Evolutionary conservation across 2,329 filamentous ascomycete genomes (phyloP).

Genomic region (Pseudogymnoascus sp.): DNA sequence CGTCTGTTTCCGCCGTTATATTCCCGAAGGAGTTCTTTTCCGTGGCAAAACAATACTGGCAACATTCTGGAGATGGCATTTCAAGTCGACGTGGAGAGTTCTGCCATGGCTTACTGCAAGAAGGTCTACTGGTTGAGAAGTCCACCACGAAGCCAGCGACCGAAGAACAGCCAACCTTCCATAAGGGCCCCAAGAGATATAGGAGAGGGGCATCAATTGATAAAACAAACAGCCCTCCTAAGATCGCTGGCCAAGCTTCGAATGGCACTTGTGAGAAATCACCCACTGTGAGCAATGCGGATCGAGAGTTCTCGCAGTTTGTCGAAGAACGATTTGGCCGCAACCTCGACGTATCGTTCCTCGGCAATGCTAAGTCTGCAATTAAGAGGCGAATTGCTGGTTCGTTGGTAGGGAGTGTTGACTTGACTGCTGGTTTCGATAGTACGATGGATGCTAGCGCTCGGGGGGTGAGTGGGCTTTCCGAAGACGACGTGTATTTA

Average conservation of each 20-base stretch:
- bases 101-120: slow-evolving; percentile 65
- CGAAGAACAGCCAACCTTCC: slow-evolving; percentile 21
- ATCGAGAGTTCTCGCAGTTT: slow-evolving; percentile 65
- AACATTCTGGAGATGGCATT: slow-evolving; percentile 86
- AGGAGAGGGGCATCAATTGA: slow-evolving; percentile 54
- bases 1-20: slow-evolving; percentile 61
- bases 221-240: slow-evolving; percentile 21
- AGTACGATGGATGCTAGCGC: slow-evolving; percentile 41
- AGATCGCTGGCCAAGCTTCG: slow-evolving; percentile 17
- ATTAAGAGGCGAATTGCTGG: slow-evolving; percentile 84
- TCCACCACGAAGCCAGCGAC: slow-evolving; percentile 21
- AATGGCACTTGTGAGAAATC: slow-evolving; percentile 1
- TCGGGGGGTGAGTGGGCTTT: slow-evolving; percentile 55
- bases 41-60: slow-evolving; percentile 91
- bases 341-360: slow-evolving; percentile 74
- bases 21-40: slow-evolving; percentile 59
- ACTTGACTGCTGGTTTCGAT: slow-evolving; percentile 50
- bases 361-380: slow-evolving; percentile 74
- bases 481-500: slow-evolving; percentile 81
- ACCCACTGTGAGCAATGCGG: slow-evolving; percentile 19
- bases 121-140: slow-evolving; percentile 54
- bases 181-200: slow-evolving; percentile 73
- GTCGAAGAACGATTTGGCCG: slow-evolving; percentile 91
- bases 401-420: slow-evolving; percentile 64
- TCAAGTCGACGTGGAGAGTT: slow-evolving; percentile 90